A percentile compares a stretch with the other conserved stretches of the same genome.
phyloP scores from a whole-genome alignment of 2,329 filamentous ascomycete species.

The Diaporthe caulivora region DNA sequence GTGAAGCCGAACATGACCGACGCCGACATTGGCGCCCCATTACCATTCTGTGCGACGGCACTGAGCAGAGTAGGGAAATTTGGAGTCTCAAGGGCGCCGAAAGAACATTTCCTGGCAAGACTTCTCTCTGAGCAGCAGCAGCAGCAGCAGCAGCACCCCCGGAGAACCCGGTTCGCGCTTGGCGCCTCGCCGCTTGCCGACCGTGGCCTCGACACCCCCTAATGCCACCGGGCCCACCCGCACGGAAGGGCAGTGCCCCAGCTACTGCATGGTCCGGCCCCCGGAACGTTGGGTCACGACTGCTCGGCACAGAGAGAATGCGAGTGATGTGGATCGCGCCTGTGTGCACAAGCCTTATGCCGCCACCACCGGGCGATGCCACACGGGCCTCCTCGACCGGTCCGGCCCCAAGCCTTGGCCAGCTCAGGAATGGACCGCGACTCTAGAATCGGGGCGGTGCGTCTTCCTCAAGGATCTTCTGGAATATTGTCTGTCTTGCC shows the following conservation, averaged over 20 bases:
- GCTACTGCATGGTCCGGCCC: neutral
- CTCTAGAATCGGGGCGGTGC: conserved; percentile 4
- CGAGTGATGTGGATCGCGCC: neutral
- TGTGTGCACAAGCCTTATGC: neutral
- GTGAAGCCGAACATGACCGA: neutral
- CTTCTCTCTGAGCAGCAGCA: too few species aligned
- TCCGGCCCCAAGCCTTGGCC: neutral
- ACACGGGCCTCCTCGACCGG: neutral
- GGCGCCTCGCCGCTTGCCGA: neutral
- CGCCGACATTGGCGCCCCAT: neutral
- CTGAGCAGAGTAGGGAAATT: neutral
- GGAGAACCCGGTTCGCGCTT: neutral
- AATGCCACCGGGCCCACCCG: neutral
- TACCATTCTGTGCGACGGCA: neutral
- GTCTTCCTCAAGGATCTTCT: neutral
- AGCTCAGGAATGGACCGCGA: neutral
- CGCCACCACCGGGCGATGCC: neutral
- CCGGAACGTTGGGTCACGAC: neutral
- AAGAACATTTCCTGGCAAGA: neutral
- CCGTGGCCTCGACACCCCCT: neutral
- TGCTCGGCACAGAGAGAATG: neutral
- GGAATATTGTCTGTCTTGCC: neutral
- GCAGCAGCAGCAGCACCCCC: neutral
- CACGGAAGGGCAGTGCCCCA: neutral
- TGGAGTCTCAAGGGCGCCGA: neutral